Evolutionary conservation across 1,139 yeast species (phyloP).

Genomic region (Starmera stellimalicola): DNA sequence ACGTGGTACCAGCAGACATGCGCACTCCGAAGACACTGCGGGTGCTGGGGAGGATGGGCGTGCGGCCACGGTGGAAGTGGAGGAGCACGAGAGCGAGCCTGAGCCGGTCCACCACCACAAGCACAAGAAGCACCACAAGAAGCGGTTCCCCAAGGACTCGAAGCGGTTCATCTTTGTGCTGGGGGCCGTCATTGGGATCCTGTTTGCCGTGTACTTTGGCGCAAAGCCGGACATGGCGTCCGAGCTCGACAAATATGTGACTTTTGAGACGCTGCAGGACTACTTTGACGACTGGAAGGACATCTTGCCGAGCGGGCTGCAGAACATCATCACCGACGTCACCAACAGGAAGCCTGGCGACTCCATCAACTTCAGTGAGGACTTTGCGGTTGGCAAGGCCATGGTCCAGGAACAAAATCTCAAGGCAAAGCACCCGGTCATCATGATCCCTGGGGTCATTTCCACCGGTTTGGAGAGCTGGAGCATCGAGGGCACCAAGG

Average conservation of each 20-base stretch:
- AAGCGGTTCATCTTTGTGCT: slow-evolving; percentile 31
- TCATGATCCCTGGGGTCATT: slow-evolving; percentile 92
- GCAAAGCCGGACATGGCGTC: slow-evolving; percentile 30
- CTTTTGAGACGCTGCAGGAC: slow-evolving; percentile 41
- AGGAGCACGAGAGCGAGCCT: too few species aligned
- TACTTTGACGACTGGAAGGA: slow-evolving; percentile 59
- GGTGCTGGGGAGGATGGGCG: too few species aligned
- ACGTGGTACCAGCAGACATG: too few species aligned
- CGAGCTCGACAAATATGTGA: slow-evolving; percentile 48
- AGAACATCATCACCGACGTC: slow-evolving; percentile 49
- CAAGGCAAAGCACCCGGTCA: slow-evolving; percentile 61
- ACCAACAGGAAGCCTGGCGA: slow-evolving; percentile 23
- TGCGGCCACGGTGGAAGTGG: too few species aligned
- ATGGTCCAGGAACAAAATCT: slow-evolving; percentile 43
- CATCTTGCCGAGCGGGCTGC: slow-evolving; percentile 55
- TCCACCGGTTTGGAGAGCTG: slow-evolving; percentile 94
- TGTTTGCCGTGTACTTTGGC: slow-evolving; percentile 57
- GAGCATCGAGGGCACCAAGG: slow-evolving; percentile 66
- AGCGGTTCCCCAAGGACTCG: slow-evolving; percentile 21
- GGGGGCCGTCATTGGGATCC: slow-evolving; percentile 66
- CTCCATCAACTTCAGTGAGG: slow-evolving; percentile 52
- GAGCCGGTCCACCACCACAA: too few species aligned
- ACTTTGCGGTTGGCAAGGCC: slow-evolving; percentile 79
- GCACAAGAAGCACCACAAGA: slow-evolving; percentile 3
- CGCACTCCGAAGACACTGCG: too few species aligned